Evolutionary conservation across 192 early-diverging fungal genomes (phyloP).

Genomic region (Nowakowskiella sp.): DNA sequence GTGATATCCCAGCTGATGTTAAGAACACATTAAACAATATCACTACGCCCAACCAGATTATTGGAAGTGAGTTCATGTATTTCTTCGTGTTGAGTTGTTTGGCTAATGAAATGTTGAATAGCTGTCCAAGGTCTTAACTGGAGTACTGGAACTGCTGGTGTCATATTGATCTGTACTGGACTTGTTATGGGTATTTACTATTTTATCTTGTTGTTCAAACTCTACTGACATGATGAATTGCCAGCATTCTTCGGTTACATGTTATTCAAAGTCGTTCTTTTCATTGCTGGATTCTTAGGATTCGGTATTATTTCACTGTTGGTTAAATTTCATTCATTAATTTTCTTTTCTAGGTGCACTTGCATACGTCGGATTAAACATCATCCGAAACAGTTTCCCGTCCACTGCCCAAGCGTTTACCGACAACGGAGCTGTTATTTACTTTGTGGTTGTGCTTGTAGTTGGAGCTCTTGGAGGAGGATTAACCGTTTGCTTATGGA

Average conservation of each 20-base stretch:
- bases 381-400: conserved; percentile 30
- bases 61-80: no score
- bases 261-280: conserved; percentile 60
- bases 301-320: conserved; percentile 37
- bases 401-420: conserved; percentile 43
- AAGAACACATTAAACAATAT: no score
- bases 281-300: conserved; percentile 69
- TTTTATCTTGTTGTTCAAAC: no score
- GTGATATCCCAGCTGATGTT: no score
- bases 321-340: conserved; percentile 33
- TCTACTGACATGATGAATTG: background rate
- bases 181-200: no score
- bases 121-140: no score
- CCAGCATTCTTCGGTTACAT: conserved; percentile 57
- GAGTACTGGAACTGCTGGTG: no score
- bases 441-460: conserved; percentile 14
- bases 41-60: no score
- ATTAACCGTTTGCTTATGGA: conserved; percentile 58
- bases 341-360: conserved; percentile 8
- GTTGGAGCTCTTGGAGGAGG: conserved; percentile 60
- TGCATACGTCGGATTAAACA: conserved; percentile 2
- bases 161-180: no score
- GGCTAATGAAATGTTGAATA: no score
- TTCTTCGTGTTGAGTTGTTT: no score
- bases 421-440: conserved; percentile 28